Evolutionary conservation across 805 yeast genomes (phyloP), one percentile per base, ranked within the genome.

Genomic region (Debaryomyces prosopidis): DNA sequence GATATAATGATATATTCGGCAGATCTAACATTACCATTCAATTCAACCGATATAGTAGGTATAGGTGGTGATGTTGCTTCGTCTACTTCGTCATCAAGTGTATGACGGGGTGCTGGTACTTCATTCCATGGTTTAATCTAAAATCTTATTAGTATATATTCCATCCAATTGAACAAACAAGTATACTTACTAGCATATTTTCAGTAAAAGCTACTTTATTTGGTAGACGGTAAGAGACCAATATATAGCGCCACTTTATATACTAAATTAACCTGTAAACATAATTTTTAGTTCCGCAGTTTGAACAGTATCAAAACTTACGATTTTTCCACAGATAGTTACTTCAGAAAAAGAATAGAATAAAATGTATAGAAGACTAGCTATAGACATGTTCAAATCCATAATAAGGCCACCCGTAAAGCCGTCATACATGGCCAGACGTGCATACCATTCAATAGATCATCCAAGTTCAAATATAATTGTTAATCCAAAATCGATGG

Each of bases 111-210:
- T n/a, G 74, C 63, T 28, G 73, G 75, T 38, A 62, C 54, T 33
- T 76, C 81, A 19, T 68, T 64, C 75, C 79, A 69, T 34, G 80
- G 82, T 66, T 76, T 75, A 40, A 79, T 65, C 79, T 74, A 45
- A 20, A 33, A 17, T 3, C 4, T 10, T 14, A 50, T 50, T 39
- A 48, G 52, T 45, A 46, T 23, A 15, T 26, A 33, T 11, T 30
- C n/a, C 15, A 15, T 9, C 5, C 19, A 18, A 36, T 19, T 18
- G 27, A 15, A 3, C 17, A 7, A 31, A 31, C 11, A 33, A 26
- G 11, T n/a, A 35, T 48, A 58, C 62, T 39, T 56, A 58, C 62
- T 45, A 58, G 58, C 62, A 58, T 55, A 23, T 11, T n/a, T 16
- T 10, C 26, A 23, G 26, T 23, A 23, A 23, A 7, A 4, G 9